phyloP scores from a whole-genome alignment of 1,284 basidiomycete species.

The Austroboletus niveus region DNA sequence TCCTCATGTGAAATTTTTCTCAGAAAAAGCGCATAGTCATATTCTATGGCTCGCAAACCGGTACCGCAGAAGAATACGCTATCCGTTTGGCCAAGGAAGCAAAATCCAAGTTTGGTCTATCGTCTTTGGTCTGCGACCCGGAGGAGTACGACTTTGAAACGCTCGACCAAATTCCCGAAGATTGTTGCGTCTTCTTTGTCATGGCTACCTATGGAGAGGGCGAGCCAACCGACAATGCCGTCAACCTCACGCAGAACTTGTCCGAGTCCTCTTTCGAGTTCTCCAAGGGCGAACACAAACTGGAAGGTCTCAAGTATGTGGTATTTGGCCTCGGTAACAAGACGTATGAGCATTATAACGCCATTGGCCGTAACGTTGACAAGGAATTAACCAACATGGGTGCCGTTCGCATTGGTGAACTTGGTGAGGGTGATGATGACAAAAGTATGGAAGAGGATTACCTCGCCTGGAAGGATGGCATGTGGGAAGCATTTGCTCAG shows the following conservation, averaged over 20 bases:
- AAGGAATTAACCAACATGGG: conserved; percentile 75
- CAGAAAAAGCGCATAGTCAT: conserved; percentile 95
- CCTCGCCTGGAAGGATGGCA: conserved; percentile 97
- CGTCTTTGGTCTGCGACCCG: conserved; percentile 91
- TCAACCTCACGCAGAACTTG: conserved; percentile 90
- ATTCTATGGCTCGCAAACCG: conserved; percentile 96
- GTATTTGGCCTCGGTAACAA: conserved; percentile 94
- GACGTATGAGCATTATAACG: conserved; percentile 96
- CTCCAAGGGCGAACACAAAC: conserved; percentile 71
- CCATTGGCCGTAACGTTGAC: conserved; percentile 84
- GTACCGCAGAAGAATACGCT: conserved; percentile 94
- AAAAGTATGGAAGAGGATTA: conserved; percentile 99
- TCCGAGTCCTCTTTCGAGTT: conserved; percentile 87
- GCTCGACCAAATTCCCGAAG: conserved; percentile 86
- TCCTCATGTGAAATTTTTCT: conserved; percentile 8
- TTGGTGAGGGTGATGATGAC: conserved; percentile 97
- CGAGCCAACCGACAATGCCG: conserved; percentile 98
- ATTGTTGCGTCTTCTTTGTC: conserved; percentile 88
- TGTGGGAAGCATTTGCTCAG: conserved; percentile 88
- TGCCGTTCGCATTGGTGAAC: conserved; percentile 83
- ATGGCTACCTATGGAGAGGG: conserved; percentile 99
- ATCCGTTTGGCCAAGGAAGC: conserved; percentile 93
- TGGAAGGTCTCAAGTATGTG: conserved; percentile 92
- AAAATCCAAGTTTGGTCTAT: conserved; percentile 90
- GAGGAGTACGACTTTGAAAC: conserved; percentile 98